Evolutionary conservation across 192 early-diverging fungal genomes (phyloP).

Genomic region (Rhizophagus sp.): DNA sequence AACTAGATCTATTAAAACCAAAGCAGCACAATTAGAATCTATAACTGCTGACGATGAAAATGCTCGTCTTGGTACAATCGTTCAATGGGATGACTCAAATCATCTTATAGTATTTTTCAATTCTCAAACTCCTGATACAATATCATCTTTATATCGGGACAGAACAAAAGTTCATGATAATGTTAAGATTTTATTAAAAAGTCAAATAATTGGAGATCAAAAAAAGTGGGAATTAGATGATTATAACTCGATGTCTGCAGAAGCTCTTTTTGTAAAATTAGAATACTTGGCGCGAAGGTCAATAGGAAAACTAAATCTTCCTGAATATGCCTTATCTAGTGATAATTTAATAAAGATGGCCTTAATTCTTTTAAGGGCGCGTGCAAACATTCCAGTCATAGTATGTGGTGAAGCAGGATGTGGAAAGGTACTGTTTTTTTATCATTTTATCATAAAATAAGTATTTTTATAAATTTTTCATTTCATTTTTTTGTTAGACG

Average conservation of each 20-base stretch:
- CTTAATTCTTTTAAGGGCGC: background rate
- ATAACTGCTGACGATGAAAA: background rate
- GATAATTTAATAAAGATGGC: constrained; percentile 30
- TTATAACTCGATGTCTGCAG: constrained; percentile 5
- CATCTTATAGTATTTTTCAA: constrained; percentile 19
- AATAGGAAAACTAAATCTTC: background rate
- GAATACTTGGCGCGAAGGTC: constrained; percentile 18
- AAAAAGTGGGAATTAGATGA: background rate
- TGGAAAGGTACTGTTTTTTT: background rate
- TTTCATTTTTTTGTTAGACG: background rate
- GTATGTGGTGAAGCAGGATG: background rate
- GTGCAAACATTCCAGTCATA: constrained; percentile 17
- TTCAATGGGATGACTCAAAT: background rate
- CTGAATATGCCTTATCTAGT: background rate
- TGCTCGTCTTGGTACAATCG: background rate
- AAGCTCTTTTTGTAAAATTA: background rate
- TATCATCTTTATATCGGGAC: constrained; percentile 14
- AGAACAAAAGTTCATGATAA: background rate
- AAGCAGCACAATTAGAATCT: background rate
- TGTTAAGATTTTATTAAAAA: background rate
- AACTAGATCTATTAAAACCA: constrained; percentile 4
- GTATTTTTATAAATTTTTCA: too few species aligned
- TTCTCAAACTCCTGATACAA: background rate
- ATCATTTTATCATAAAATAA: too few species aligned
- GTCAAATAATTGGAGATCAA: background rate